Evolutionary conservation across 1,284 basidiomycete genomes (phyloP).

Genomic region (Heterobasidion parviporum): DNA sequence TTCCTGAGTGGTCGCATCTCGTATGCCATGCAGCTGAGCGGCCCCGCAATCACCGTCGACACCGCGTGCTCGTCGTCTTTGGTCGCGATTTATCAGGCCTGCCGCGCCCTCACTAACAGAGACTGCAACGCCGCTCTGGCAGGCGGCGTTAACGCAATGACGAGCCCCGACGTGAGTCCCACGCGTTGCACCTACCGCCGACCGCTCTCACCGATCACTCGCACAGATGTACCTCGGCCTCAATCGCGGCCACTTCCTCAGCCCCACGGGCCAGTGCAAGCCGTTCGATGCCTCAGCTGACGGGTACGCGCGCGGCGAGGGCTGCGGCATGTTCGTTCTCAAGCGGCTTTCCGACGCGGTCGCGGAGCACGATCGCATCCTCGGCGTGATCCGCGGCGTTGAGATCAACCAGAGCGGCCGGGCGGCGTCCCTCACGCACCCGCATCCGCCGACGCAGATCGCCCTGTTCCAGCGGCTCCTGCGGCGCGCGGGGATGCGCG

Average conservation of each 20-base stretch:
- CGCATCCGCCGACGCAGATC: constrained; percentile 53
- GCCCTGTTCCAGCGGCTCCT: constrained; percentile 44
- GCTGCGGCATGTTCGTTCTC: constrained; percentile 62
- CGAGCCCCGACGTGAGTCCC: constrained; percentile 57
- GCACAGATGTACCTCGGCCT: constrained; percentile 61
- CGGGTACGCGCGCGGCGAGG: constrained; percentile 67
- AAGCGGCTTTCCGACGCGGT: constrained; percentile 62
- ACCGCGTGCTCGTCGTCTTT: constrained; percentile 68
- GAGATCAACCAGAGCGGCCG: constrained; percentile 65
- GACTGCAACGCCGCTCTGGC: constrained; percentile 65
- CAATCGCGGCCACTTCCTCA: constrained; percentile 62
- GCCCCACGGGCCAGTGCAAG: constrained; percentile 58
- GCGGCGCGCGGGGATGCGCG: constrained; percentile 33
- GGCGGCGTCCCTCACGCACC: constrained; percentile 62
- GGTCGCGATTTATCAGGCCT: constrained; percentile 61
- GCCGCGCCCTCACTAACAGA: constrained; percentile 47
- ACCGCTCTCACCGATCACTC: background rate
- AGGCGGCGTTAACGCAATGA: constrained; percentile 66
- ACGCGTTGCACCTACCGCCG: background rate
- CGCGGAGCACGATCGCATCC: constrained; percentile 54
- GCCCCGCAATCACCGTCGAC: constrained; percentile 63
- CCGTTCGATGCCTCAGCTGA: constrained; percentile 64
- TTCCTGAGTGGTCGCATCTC: constrained; percentile 68
- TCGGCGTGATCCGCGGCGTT: constrained; percentile 58
- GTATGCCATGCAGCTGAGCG: constrained; percentile 56